Percentiles rank a stretch among this genome's conserved stretches.
phyloP scores from a whole-genome alignment of 2,329 filamentous ascomycete genomes.

The Claviceps sp. region DNA sequence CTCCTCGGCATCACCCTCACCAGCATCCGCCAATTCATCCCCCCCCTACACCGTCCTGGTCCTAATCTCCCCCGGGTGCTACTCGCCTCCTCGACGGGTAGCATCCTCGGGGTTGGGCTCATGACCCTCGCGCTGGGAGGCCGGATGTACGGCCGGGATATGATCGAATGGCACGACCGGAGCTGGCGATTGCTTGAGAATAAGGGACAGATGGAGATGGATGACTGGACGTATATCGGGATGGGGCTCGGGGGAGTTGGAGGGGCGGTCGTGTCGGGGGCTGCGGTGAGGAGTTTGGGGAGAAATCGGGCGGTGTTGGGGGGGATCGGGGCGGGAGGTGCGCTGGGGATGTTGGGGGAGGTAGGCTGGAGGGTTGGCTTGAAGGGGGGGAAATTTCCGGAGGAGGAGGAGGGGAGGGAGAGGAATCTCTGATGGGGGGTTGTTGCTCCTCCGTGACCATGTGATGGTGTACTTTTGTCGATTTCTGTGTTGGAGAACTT shows the following conservation, averaged over 20 bases:
- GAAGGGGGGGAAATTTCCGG: slow-evolving; percentile 27
- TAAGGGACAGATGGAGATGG: slow-evolving; percentile 39
- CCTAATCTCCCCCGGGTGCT: slow-evolving; percentile 15
- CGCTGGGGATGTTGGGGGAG: slow-evolving; percentile 34
- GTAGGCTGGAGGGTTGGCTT: slow-evolving; percentile 37
- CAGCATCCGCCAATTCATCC: slow-evolving; percentile 18
- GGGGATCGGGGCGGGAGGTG: slow-evolving; percentile 32
- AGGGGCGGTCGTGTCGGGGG: slow-evolving; percentile 16
- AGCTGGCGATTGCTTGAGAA: slow-evolving; percentile 49
- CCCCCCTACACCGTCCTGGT: slow-evolving; percentile 16
- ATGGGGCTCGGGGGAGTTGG: slow-evolving; percentile 21
- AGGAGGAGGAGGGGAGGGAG: slow-evolving; percentile 9
- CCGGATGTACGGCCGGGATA: slow-evolving; percentile 41
- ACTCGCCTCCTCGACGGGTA: slow-evolving; percentile 30
- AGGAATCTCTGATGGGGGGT: no score
- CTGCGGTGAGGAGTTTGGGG: slow-evolving; percentile 16
- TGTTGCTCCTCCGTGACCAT: no score
- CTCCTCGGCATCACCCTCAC: slow-evolving; percentile 31
- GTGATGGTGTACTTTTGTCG: background rate
- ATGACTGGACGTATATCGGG: slow-evolving; percentile 39
- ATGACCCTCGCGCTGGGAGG: slow-evolving; percentile 28
- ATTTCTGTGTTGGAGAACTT: background rate
- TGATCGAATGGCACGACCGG: slow-evolving; percentile 52
- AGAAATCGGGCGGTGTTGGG: slow-evolving; percentile 28
- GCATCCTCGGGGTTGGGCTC: slow-evolving; percentile 29